Evolutionary conservation across 139 green algal genomes (phyloP).

Genomic region (Chlorella sp.): DNA sequence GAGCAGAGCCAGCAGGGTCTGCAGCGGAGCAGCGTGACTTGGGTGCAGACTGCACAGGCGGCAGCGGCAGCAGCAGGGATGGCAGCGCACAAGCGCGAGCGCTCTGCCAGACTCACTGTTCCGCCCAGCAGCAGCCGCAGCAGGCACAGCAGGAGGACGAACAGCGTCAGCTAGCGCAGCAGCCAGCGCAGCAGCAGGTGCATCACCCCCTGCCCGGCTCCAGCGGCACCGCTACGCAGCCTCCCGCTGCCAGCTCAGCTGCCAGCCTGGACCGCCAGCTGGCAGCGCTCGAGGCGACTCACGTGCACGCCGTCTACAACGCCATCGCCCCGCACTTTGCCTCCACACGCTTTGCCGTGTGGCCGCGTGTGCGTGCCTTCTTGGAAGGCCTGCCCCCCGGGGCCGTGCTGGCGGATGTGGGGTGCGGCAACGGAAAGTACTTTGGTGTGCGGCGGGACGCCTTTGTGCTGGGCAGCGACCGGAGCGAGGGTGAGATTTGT

Average conservation of each 20-base stretch:
- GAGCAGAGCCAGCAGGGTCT: not conserved
- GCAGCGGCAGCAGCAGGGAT: not conserved
- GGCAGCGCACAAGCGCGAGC: no score
- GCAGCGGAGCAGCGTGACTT: not conserved
- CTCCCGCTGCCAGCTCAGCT: not conserved
- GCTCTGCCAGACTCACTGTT: no score
- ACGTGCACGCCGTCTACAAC: conserved; percentile 95
- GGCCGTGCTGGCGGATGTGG: conserved; percentile 88
- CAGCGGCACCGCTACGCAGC: not conserved
- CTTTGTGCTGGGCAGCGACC: conserved; percentile 78
- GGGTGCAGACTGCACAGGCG: not conserved
- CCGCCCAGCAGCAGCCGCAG: conserved; percentile 7
- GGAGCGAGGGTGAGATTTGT: conserved; percentile 69
- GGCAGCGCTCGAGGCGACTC: conserved; percentile 61
- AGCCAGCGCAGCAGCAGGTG: not conserved
- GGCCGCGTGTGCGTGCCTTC: conserved; percentile 89
- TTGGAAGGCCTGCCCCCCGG: conserved; percentile 74
- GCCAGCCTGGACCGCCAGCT: conserved; percentile 7
- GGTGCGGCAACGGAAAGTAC: conserved; percentile 99
- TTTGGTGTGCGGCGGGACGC: conserved; percentile 83
- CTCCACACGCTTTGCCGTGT: conserved; percentile 91
- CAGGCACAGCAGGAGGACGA: conserved; percentile 20
- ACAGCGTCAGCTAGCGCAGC: not conserved
- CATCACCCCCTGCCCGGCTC: not conserved
- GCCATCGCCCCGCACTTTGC: conserved; percentile 97